These are phyloP conservation scores for Schrenkiella parvula DNA, from an alignment of 345 rosid genomes.

Conservation along the genomic window DNA sequence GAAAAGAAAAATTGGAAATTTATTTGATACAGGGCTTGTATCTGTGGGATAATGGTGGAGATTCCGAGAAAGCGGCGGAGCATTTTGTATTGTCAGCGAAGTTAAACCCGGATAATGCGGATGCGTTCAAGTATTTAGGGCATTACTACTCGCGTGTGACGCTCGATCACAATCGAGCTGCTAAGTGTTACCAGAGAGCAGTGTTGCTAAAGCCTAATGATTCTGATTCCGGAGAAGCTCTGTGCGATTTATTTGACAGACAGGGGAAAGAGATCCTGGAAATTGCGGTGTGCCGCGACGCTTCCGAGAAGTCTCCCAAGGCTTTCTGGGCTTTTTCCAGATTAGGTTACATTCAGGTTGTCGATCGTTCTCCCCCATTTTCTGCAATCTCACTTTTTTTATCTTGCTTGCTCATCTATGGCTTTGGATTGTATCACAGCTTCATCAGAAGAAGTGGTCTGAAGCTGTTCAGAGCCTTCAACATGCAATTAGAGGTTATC, in stretches of 20 bases:
- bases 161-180: slow-evolving; percentile 61
- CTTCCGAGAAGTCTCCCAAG: slow-evolving; percentile 77
- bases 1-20: background rate
- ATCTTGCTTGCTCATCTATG: background rate
- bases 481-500: slow-evolving; percentile 92
- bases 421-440: slow-evolving; percentile 20
- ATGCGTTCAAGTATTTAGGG: slow-evolving; percentile 73
- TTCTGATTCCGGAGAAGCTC: slow-evolving; percentile 69
- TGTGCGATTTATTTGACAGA: slow-evolving; percentile 71
- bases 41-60: slow-evolving; percentile 55
- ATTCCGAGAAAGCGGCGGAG: slow-evolving; percentile 63
- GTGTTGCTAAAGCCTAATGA: slow-evolving; percentile 61
- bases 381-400: background rate
- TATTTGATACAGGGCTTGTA: slow-evolving; percentile 51
- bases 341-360: slow-evolving; percentile 77
- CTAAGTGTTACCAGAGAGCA: slow-evolving; percentile 91
- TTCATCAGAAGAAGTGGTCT: slow-evolving; percentile 73
- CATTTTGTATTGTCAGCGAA: slow-evolving; percentile 68
- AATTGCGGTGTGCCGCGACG: slow-evolving; percentile 63
- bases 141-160: slow-evolving; percentile 53
- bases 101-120: slow-evolving; percentile 58
- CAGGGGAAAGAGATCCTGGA: slow-evolving; percentile 74
- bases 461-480: slow-evolving; percentile 91
- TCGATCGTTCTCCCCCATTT: background rate
- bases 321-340: slow-evolving; percentile 94